Percentiles rank a stretch among this genome's conserved stretches.
Evolutionary conservation across 73 alveolate species (phyloP).

Genomic region (Paramecium caudatum): DNA sequence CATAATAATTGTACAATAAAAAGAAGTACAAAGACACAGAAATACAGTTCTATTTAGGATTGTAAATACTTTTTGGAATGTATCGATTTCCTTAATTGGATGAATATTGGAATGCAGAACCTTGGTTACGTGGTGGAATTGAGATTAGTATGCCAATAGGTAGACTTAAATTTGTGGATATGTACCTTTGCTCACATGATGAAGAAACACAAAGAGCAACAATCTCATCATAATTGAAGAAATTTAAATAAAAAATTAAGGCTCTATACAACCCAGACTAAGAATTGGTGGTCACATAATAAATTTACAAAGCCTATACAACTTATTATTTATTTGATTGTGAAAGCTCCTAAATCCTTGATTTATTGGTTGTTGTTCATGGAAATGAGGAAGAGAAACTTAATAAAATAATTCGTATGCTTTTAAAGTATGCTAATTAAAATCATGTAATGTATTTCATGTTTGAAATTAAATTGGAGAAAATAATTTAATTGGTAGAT

Average conservation of each 20-base stretch:
- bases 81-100: slow-evolving; percentile 15
- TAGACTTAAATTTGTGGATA: slow-evolving; percentile 16
- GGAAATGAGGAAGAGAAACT: background rate
- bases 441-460: slow-evolving; percentile 1
- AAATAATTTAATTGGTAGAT: slow-evolving; percentile 4
- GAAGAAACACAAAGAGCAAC: background rate
- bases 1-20: background rate
- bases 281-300: background rate
- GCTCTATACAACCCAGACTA: slow-evolving; percentile 31
- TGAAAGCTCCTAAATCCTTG: slow-evolving; percentile 8
- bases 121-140: background rate
- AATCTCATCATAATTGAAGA: background rate
- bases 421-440: background rate
- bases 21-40: slow-evolving; percentile 31
- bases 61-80: slow-evolving; percentile 6
- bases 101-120: slow-evolving; percentile 30
- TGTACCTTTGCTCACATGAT: background rate
- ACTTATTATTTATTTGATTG: slow-evolving; percentile 3
- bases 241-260: background rate
- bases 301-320: background rate
- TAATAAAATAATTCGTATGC: slow-evolving; percentile 1
- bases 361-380: background rate
- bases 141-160: slow-evolving; percentile 35
- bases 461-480: background rate
- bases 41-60: slow-evolving; percentile 3